Evolutionary conservation across 2,329 filamentous ascomycete genomes (phyloP).

Genomic region (Fusarium citri): DNA sequence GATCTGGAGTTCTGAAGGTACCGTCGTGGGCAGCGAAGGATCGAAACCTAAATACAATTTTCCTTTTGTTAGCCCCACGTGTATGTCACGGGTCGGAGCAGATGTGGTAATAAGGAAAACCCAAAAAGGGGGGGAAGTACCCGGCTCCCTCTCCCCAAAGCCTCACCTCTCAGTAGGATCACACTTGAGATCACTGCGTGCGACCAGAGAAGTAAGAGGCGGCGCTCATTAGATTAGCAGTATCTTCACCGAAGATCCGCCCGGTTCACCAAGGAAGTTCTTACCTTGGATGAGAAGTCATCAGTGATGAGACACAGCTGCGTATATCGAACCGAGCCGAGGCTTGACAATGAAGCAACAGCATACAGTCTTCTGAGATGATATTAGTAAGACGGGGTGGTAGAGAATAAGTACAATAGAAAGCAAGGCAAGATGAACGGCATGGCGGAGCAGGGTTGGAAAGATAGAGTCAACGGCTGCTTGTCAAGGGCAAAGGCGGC

Average conservation of each 20-base stretch:
- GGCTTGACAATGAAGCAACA: constrained; percentile 11
- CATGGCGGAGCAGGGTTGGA: not conserved
- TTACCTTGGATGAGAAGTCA: not conserved
- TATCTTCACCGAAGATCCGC: constrained; percentile 1
- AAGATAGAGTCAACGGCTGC: not conserved
- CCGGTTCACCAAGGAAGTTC: not conserved
- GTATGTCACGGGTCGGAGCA: not conserved
- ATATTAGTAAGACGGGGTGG: not conserved
- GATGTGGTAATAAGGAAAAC: not conserved
- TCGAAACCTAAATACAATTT: not conserved
- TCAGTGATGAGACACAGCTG: constrained; percentile 14
- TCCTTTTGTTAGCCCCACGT: not conserved
- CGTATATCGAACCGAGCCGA: not conserved
- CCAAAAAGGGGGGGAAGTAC: not conserved
- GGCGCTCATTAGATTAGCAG: not conserved
- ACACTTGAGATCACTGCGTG: not conserved
- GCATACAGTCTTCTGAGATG: constrained; percentile 15
- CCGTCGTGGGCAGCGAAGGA: not conserved
- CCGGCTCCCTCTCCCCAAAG: not conserved
- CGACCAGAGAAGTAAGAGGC: not conserved
- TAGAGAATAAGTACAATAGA: not conserved
- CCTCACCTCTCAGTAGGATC: not conserved
- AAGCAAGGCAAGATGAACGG: not conserved
- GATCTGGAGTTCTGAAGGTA: not conserved
- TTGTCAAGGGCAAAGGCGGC: not conserved